phyloP scores from a whole-genome alignment of 352 stramenopile genomes.

The Phytophthora ramorum region DNA sequence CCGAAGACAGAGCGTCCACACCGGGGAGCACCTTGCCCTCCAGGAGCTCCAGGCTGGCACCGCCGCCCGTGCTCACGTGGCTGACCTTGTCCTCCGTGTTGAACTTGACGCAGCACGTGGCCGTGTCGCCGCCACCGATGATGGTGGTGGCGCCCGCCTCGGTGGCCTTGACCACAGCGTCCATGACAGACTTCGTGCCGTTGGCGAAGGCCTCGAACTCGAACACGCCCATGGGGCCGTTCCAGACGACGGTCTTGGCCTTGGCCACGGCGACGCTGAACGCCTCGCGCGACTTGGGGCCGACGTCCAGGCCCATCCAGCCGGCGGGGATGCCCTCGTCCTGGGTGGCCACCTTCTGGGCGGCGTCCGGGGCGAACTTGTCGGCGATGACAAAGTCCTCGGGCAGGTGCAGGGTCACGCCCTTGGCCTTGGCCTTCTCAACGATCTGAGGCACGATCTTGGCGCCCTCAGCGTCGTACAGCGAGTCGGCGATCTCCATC shows the following conservation, averaged over 20 bases:
- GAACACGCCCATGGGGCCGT: conserved; percentile 99
- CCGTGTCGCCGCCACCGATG: conserved; percentile 98
- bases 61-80: conserved; percentile 94
- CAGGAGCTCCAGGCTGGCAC: conserved; percentile 96
- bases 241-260: conserved; percentile 99
- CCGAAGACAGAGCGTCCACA: conserved; percentile 94
- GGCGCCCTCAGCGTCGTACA: conserved; percentile 91
- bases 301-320: conserved; percentile 99
- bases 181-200: conserved; percentile 96
- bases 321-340: conserved; percentile 94
- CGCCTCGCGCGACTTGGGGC: conserved; percentile 90
- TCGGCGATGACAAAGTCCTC: conserved; percentile 98
- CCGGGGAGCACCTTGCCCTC: conserved; percentile 99
- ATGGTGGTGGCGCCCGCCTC: conserved; percentile 96
- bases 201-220: conserved; percentile 98
- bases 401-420: conserved; percentile 97
- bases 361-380: conserved; percentile 96
- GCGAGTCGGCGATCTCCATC: conserved; percentile 94
- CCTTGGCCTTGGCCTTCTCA: conserved; percentile 97
- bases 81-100: conserved; percentile 91
- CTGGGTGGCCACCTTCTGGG: conserved; percentile 90
- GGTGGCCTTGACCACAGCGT: conserved; percentile 96
- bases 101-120: conserved; percentile 90
- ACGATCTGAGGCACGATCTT: conserved; percentile 94
- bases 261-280: conserved; percentile 84